phyloP scores from a whole-genome alignment of 352 stramenopile genomes.

The Pythium apleroticum region DNA sequence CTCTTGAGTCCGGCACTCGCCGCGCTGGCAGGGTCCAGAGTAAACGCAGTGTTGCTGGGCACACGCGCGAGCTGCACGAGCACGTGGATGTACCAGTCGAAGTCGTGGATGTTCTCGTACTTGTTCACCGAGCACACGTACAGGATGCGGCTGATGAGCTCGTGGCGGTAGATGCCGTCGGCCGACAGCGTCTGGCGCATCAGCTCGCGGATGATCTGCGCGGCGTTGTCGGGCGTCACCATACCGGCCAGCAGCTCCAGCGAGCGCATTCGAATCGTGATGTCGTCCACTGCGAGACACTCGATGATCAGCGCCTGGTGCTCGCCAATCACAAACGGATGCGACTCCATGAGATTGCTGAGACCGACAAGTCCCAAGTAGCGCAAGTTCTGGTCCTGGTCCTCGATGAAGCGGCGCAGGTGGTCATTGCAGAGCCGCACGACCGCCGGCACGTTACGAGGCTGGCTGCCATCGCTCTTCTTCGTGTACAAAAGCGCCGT shows the following conservation, averaged over 20 bases:
- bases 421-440: slow-evolving; percentile 96
- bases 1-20: slow-evolving; percentile 24
- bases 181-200: slow-evolving; percentile 94
- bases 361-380: slow-evolving; percentile 98
- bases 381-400: slow-evolving; percentile 99
- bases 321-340: slow-evolving; percentile 94
- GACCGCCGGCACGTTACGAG: slow-evolving; percentile 92
- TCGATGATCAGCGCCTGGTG: slow-evolving; percentile 95
- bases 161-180: slow-evolving; percentile 93
- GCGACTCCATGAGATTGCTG: slow-evolving; percentile 94
- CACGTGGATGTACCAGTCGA: slow-evolving; percentile 98
- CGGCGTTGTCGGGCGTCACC: slow-evolving; percentile 95
- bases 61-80: slow-evolving; percentile 94
- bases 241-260: slow-evolving; percentile 96
- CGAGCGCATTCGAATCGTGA: slow-evolving; percentile 98
- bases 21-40: slow-evolving; percentile 31
- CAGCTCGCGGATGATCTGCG: slow-evolving; percentile 96
- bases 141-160: slow-evolving; percentile 96
- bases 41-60: slow-evolving; percentile 62
- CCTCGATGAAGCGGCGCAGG: slow-evolving; percentile 95
- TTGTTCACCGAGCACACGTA: slow-evolving; percentile 97
- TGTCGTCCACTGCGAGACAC: slow-evolving; percentile 97
- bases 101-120: slow-evolving; percentile 97
- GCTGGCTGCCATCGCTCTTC: slow-evolving; percentile 95
- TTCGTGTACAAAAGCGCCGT: slow-evolving; percentile 96